Base-by-base conservation (phyloP, 2,329 filamentous ascomycete genomes). In the Emericellopsis cladophorae region DNA sequence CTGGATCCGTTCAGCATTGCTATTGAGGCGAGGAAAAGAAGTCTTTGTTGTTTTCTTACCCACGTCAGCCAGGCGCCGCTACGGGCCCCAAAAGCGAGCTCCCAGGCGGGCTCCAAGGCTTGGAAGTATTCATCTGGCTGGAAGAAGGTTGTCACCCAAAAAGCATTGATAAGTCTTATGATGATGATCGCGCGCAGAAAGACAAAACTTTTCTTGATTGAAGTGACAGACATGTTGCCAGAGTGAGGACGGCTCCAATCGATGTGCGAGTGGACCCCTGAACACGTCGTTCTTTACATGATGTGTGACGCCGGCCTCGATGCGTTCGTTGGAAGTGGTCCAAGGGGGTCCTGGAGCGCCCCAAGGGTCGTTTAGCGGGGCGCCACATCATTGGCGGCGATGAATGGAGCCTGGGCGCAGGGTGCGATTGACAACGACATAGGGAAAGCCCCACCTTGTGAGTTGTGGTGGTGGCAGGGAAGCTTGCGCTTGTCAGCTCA, bases 91-190 rank as follows among this genome's bases (percentile, higher is more conserved):
- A 95, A 95, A 4, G 84, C 84, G 42, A 92, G 72, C 52, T 80
- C 70, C 89, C 90, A 96, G 49, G 92, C 92, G 40, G 92, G 90
- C 65, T 98, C 92, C 36, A 96, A 74, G 2, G 88, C 84, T 57
- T 98, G 92, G 55, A 92, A 98, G 67, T 86, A 96, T 61, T 98
- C 92, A 66, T 98, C 92, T 23, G 92, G 92, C 61, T 98, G 92
- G 65, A 98, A 98, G 60, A 95, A 98, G 16, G 92, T 96, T 48
- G 76, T 70, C 43, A 93, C 68, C 46, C 71, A 77, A 51, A 92
- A 69, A 26, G 87, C 80, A 64, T 95, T 95, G 57, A 84, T 59
- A 48, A 90, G 71, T 41, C 92, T 85, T 47, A 94, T 74, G 33
- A 76, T 68, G 49, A 95, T 51, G 41, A 76, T 60, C 44, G 53